These are phyloP conservation scores for Fusarium anthophilum DNA, from an alignment of 2,329 filamentous ascomycete species.

Conservation along the genomic window DNA sequence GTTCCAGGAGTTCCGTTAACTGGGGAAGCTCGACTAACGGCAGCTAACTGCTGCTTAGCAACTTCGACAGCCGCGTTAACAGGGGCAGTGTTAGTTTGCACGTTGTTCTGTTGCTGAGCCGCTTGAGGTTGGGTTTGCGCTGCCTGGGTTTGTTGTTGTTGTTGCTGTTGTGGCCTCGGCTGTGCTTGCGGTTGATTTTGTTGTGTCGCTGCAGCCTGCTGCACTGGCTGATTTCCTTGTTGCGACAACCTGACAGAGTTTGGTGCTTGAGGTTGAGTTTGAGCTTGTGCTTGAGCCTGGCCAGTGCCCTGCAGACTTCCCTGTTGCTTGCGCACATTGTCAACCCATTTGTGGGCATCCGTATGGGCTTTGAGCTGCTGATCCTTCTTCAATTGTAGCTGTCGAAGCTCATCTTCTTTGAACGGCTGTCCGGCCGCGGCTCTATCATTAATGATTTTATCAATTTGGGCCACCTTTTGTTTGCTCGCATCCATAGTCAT, in stretches of 20 bases:
- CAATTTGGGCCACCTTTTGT: slow-evolving; percentile 53
- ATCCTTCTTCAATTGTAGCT: slow-evolving; percentile 55
- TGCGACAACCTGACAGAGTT: slow-evolving; percentile 34
- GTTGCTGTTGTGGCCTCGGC: slow-evolving; percentile 33
- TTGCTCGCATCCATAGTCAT: slow-evolving; percentile 60
- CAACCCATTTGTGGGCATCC: slow-evolving; percentile 60
- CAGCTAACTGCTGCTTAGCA: slow-evolving; percentile 53
- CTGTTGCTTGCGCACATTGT: slow-evolving; percentile 58
- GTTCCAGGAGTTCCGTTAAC: slow-evolving; percentile 42
- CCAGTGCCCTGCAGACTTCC: slow-evolving; percentile 44
- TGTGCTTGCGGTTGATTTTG: slow-evolving; percentile 31
- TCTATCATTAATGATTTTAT: slow-evolving; percentile 55
- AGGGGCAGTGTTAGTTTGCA: slow-evolving; percentile 47
- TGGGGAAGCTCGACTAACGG: slow-evolving; percentile 43
- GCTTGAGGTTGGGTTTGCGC: slow-evolving; percentile 32
- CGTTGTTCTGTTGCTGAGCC: slow-evolving; percentile 39
- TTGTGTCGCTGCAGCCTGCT: slow-evolving; percentile 24
- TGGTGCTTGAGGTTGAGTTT: slow-evolving; percentile 5
- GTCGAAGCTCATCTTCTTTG: slow-evolving; percentile 58
- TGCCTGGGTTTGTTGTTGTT: slow-evolving; percentile 29
- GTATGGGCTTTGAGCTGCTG: slow-evolving; percentile 55
- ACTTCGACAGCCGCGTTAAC: slow-evolving; percentile 57
- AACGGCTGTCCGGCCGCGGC: slow-evolving; percentile 55
- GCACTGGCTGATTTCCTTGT: slow-evolving; percentile 30
- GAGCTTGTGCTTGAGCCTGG: slow-evolving; percentile 37